Evolutionary conservation across 305 asterid genomes (phyloP), one percentile per base, ranked within the genome.

Genomic region (Rubia balearica): DNA sequence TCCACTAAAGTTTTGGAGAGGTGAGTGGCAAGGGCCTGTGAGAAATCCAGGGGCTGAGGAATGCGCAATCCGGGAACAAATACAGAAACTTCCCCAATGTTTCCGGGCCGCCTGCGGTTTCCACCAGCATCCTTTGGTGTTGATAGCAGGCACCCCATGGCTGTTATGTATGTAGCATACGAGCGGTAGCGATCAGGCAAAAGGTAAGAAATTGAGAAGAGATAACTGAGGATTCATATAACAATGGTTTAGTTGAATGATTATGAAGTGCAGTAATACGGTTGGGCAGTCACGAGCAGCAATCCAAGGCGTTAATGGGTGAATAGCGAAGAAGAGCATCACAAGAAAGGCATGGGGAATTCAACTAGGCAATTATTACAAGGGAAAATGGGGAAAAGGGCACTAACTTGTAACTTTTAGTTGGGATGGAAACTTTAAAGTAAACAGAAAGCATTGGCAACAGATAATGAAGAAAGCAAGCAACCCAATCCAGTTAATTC

Each of bases 31-130:
- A 90, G 78, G 6, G 91, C 78, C 65, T 76, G 84, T 22, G 88
- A 83, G 78, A 95, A 87, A 87, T 89, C 90, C 6, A 82, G 86
- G 0, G 96, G 88, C 83, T 92, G 92, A 33, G 99, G 99, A 69
- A 90, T 87, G 68, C 99, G 83, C 69, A 95, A 83, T 38, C 97
- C 97, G 0, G 99, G 99, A 74, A 95, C 95, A 74, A 88, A 95
- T 10, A 95, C 97, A 69, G 88, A 74, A 11, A 95, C 91, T 71
- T 92, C 98, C 61, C 99, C 99, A 41, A 95, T 90, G 73, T 92
- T 95, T 61, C 90, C 74, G 21, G 98, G 99, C 81, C 91, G 76
- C 82, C 96, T 90, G 82, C 98, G 80, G 75, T 81, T 87, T 61
- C 95, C 96, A 60, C 94, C 90, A 27, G 78, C 65, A 60, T 90